Evolutionary conservation across 2,329 filamentous ascomycete genomes (phyloP).

Genomic region (Tolypocladium capitatum): DNA sequence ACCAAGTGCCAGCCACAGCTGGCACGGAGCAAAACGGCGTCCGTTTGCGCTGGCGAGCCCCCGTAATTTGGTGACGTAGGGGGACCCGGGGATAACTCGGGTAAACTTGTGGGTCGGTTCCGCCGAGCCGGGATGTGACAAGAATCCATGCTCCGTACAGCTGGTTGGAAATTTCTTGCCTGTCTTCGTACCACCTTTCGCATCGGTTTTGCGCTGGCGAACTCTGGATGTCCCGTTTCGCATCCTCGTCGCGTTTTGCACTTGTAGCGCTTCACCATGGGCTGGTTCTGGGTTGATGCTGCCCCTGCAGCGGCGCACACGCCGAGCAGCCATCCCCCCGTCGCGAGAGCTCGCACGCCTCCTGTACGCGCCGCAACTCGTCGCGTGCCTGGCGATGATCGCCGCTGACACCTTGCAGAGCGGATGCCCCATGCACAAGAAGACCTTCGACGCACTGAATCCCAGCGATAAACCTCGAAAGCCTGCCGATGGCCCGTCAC

Average conservation of each 20-base stretch:
- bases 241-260: neutral
- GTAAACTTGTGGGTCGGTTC: constrained; percentile 12
- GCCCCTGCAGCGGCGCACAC: constrained; percentile 20
- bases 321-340: constrained; percentile 18
- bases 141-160: neutral
- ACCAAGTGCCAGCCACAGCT: neutral
- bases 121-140: neutral
- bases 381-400: neutral
- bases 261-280: constrained; percentile 27
- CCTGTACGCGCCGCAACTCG: constrained; percentile 12
- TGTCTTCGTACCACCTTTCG: neutral
- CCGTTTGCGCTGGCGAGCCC: neutral
- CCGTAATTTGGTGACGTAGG: constrained; percentile 8
- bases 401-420: constrained; percentile 23
- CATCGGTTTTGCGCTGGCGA: neutral
- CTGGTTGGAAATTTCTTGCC: neutral
- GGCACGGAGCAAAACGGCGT: neutral
- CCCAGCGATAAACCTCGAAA: constrained; percentile 13
- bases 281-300: constrained; percentile 51
- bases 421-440: constrained; percentile 45
- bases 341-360: constrained; percentile 16
- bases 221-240: neutral
- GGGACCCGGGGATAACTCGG: constrained; percentile 12
- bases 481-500: constrained; percentile 10
- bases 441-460: constrained; percentile 34